Evolutionary conservation across 371 early-diverging fungal species (phyloP), one percentile per base, ranked within the genome.

Genomic region (Modicella reniformis): DNA sequence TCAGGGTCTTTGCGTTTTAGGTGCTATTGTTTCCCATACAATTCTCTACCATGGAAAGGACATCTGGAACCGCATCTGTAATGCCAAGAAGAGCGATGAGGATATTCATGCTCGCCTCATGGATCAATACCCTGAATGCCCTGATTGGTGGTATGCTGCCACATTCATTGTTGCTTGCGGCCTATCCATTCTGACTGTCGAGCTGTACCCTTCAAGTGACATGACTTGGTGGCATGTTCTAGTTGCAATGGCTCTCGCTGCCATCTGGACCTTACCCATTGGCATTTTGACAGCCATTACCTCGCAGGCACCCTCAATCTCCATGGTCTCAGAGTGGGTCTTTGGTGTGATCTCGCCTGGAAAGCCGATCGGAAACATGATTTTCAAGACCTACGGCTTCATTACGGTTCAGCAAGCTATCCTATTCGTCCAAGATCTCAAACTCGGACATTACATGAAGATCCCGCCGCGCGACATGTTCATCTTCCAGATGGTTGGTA

Each of bases 201-300:
- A 92, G 60, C 80, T 81, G 34, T 50, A 86, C 85, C 58, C 80
- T 15, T 62, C 91, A 51, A 84, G 84, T 72, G 85, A 83, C 17
- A 84, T 88, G 71, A 87, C 87, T 3, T 92, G 91, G 91, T 92
- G 90, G 90, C 91, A 87, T 67, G 82, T 93, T 21, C 44, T 93
- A 7, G 61, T 94, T 15, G 93, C 93, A 34, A 85, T 92, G 33
- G 71, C 80, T 28, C 73, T 94, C 5, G 85, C 91, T 30, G 75
- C 84, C 33, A 75, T 87, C 60, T 89, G 94, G 72, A 84, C 92
- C 7, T 73, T 96, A 5, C 95, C 96, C 1, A 86, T 94, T 49
- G 94, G 93, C 80, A 91, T 93, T 56, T 85, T 93, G 54, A 84
- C 85, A 40, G 94, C 94, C 28, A 82, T 93, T 23, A 90, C 81